Conservation (phyloP, 2,329 filamentous ascomycete genomes). For the Fonsecaea nubica region DNA sequence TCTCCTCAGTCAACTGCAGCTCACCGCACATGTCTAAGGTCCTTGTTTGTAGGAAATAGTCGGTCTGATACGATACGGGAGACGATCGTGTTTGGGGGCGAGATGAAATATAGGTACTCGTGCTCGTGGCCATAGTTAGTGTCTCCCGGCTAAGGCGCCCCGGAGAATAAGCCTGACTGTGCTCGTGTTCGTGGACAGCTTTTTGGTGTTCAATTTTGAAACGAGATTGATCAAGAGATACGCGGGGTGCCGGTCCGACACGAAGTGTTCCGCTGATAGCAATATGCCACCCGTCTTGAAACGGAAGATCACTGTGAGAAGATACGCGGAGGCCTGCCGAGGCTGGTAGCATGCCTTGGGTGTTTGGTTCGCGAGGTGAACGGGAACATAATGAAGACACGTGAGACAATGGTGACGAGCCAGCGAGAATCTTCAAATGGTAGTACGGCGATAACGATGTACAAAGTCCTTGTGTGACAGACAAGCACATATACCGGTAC, state of each 20-base stretch:
- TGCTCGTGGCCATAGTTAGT: conserved; percentile 1
- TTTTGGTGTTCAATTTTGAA: conserved; percentile 15
- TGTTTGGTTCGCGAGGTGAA: background rate
- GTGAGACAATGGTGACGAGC: background rate
- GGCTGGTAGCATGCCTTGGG: background rate
- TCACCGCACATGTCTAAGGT: background rate
- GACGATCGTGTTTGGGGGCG: background rate
- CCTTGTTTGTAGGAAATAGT: background rate
- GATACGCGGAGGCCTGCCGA: background rate
- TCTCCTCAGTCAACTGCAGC: background rate
- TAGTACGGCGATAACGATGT: background rate
- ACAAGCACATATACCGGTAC: background rate
- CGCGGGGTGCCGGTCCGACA: conserved; percentile 1
- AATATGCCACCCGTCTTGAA: background rate
- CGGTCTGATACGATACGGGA: background rate
- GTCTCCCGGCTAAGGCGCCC: background rate
- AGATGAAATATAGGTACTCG: conserved; percentile 3
- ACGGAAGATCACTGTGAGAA: background rate
- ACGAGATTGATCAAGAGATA: conserved; percentile 14
- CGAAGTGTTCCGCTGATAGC: background rate
- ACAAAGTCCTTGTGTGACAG: background rate
- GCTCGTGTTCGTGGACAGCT: background rate
- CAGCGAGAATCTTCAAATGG: background rate
- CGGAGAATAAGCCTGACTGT: conserved; percentile 12
- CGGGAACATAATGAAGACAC: background rate